Base-by-base conservation (phyloP, 768 basidiomycete species). In the Terana coerulea region DNA sequence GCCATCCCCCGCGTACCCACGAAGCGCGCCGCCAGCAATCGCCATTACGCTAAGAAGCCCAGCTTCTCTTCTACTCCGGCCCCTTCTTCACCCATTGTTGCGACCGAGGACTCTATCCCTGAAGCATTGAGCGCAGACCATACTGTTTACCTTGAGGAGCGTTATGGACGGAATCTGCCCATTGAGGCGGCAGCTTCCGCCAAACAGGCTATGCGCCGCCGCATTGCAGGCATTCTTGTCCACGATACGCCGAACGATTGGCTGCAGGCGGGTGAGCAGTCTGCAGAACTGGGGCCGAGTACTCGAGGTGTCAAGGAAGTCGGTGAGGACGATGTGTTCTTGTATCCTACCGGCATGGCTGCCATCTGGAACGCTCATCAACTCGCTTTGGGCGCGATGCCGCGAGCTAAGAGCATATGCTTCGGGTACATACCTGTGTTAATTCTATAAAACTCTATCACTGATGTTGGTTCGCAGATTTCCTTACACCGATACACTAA, bases 361-460 rank as follows among this genome's bases (percentile, higher is more conserved):
- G 94, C 95, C 1, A 95, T 99, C 46, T 99, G 91, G 89, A 86
- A 77, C 62, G 84, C 93, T 0, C 93, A 97, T 63, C 79, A 88
- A 57, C 71, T 93, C 8, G 78, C 79, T 5, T 70, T 83, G 51
- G 69, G 71, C 22, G 75, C 72, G 2, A 71, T 74, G 26, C 77
- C 81, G 34, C 59, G 66, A 9, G 84, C 82, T 9, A 97, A 95
- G 72, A 95, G 91, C 59, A 80, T 95, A 26, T 95, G 92, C 63
- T 98, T 95, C 60, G 95, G 95, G 95, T 95, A 61, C 56, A 86
- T 69, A 17, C 15, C 5, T 46, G 31, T 1, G 14, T n/a, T 37
- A 42, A n/a, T 48, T 19, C n/a, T 37, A 9, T 33, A 11, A 30
- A 30, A 44, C 46, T 14, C n/a, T 9, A 11, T 12, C 8, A 35